Base-by-base conservation (phyloP, 2,329 filamentous ascomycete genomes). In the Ophiosphaerella herpotricha region DNA sequence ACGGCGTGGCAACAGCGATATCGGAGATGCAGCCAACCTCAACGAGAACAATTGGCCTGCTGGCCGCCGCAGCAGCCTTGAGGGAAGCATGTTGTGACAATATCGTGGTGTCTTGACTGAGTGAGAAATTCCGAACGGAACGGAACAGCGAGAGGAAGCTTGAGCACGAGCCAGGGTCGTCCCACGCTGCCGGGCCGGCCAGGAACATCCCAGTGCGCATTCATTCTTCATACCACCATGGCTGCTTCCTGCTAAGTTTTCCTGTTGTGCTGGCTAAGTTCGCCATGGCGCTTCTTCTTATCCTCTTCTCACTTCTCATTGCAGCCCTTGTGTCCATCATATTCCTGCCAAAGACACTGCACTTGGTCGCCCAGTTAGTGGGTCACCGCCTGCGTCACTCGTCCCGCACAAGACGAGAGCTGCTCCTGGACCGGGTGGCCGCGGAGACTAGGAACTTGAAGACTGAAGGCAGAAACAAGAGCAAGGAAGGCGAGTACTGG, bases 401-500 rank as follows among this genome's bases (percentile, higher is more conserved):
- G 40, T 73, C 67, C 14, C 62, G 57, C 34, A 68, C 63, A 26
- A 57, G 69, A 46, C 63, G 71, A 38, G 67, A 68, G 43, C 57
- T 73, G 11, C 52, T 74, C 38, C 58, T 72, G 50, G 64, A 61
- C 38, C 61, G 68, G 31, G 68, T 68, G 7, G 67, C 60, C 4
- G 58, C 44, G 11, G 71, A 74, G 46, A 66, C 71, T 45, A 61
- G 54, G 26, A 48, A 48, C 2, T 61, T 64, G 26, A 58, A 64
- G 35, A 48, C 60, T 6, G 52, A 64, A 41, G 52, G 54, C 26
- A 46, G 55, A 42, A 39, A 49, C 7, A 60, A 51, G 24, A 55
- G 46, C 36, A 58, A 50, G 11, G 77, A 81, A 26, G 85, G 88
- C 56, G 84, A 85, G 24, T 86, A 86, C 43, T 90, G 87, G 86